Percentiles rank a stretch among this genome's conserved stretches.
Conservation (phyloP, 345 rosid species). For the Eucalyptus marginata region DNA sequence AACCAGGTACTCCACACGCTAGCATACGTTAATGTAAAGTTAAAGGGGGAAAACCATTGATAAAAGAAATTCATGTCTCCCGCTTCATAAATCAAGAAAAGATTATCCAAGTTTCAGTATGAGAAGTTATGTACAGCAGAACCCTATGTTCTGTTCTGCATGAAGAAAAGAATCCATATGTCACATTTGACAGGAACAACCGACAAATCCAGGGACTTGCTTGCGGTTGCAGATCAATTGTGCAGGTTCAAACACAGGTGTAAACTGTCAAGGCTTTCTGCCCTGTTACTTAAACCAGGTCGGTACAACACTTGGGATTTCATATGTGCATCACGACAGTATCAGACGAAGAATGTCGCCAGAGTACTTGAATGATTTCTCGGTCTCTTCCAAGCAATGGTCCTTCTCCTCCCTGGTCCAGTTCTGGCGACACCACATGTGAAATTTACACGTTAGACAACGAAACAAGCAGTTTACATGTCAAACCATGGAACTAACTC, state of each 20-base stretch:
- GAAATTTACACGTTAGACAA: not conserved
- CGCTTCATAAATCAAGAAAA: not conserved
- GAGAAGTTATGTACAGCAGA: not conserved
- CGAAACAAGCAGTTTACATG: not conserved
- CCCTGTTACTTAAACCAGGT: not conserved
- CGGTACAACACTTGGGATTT: not conserved
- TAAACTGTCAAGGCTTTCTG: not conserved
- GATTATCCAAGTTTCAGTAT: not conserved
- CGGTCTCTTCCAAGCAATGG: conserved; percentile 92
- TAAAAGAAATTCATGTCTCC: not conserved
- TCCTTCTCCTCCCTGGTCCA: conserved; percentile 77
- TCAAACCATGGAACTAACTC: not conserved
- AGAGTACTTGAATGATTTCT: conserved; percentile 82
- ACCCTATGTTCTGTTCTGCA: not conserved
- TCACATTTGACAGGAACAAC: not conserved
- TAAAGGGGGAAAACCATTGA: not conserved
- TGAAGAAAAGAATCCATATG: not conserved
- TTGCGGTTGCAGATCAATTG: not conserved
- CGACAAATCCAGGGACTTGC: not conserved
- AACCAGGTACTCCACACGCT: not conserved
- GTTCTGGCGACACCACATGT: conserved; percentile 11
- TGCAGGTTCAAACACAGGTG: not conserved
- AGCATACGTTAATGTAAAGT: not conserved
- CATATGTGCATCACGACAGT: conserved; percentile 9
- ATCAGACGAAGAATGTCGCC: conserved; percentile 89